Evolutionary conservation across 1,139 yeast species (phyloP).

Genomic region (Scheffersomyces segobiensis): DNA sequence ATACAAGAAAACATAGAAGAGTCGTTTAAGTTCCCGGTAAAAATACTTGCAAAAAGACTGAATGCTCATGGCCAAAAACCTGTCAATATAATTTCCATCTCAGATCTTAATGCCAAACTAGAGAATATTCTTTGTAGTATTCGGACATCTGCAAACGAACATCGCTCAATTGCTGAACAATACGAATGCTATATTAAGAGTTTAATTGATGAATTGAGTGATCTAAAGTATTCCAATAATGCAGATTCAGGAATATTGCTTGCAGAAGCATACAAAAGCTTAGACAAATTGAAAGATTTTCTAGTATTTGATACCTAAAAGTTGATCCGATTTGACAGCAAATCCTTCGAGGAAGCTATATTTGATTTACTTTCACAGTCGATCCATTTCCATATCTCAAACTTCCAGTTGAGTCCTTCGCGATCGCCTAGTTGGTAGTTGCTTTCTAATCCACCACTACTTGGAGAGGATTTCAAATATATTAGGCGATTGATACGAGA

Average conservation of each 20-base stretch:
- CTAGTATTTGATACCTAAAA: not conserved
- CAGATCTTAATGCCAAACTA: not conserved
- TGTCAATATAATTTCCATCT: not conserved
- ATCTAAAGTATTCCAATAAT: conserved; percentile 20
- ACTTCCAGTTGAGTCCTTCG: conserved; percentile 73
- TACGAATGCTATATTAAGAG: conserved; percentile 13
- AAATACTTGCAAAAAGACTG: not conserved
- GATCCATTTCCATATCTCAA: conserved; percentile 73
- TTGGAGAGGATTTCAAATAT: conserved; percentile 47
- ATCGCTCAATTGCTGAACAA: not conserved
- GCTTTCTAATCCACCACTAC: conserved; percentile 55
- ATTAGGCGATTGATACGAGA: conserved; percentile 75
- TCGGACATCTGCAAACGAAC: not conserved
- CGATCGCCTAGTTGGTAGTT: conserved; percentile 76
- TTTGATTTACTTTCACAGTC: conserved; percentile 24
- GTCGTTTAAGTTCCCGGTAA: conserved; percentile 26
- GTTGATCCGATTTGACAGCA: not conserved
- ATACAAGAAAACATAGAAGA: conserved; percentile 17
- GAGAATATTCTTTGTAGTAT: conserved; percentile 6
- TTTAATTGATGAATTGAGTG: conserved; percentile 18
- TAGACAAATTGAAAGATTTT: conserved; percentile 6
- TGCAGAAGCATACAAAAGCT: conserved; percentile 6
- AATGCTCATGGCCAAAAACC: not conserved
- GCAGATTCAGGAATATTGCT: conserved; percentile 5
- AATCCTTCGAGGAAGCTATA: conserved; percentile 5